phyloP scores from a whole-genome alignment of 352 stramenopile genomes.

The Phytophthora sansomeana region DNA sequence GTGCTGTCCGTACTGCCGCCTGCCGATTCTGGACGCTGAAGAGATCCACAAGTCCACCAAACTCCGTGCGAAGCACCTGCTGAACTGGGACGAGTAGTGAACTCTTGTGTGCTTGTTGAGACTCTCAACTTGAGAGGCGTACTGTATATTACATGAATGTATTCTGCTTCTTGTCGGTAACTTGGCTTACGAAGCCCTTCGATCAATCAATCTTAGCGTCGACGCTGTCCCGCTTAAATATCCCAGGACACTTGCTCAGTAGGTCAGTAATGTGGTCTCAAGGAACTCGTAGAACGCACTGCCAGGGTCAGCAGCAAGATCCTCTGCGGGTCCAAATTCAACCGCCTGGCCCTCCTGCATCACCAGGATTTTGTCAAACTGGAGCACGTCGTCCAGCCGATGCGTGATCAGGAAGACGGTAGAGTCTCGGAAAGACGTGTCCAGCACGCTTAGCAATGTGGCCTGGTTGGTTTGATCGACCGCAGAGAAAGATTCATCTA shows the following conservation, averaged over 20 bases:
- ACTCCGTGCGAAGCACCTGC: slow-evolving; percentile 41
- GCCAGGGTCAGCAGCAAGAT: slow-evolving; percentile 45
- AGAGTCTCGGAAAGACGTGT: slow-evolving; percentile 88
- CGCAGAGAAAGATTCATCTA: slow-evolving; percentile 89
- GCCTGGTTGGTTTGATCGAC: slow-evolving; percentile 67
- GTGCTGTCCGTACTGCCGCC: slow-evolving; percentile 71
- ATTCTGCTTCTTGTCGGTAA: slow-evolving; percentile 5
- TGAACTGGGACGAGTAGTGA: slow-evolving; percentile 39
- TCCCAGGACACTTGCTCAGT: slow-evolving; percentile 12
- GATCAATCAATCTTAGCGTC: not conserved
- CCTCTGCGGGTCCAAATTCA: slow-evolving; percentile 52
- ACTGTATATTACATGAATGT: slow-evolving; percentile 27
- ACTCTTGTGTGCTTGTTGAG: not conserved
- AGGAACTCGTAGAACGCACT: slow-evolving; percentile 62
- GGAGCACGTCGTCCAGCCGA: slow-evolving; percentile 91
- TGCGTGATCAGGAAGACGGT: slow-evolving; percentile 98
- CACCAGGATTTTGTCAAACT: slow-evolving; percentile 47
- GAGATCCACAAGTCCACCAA: slow-evolving; percentile 66
- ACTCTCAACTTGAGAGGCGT: not conserved
- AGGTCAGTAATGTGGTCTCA: slow-evolving; percentile 56
- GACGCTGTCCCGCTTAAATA: not conserved
- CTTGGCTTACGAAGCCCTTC: slow-evolving; percentile 1
- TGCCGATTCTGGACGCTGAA: slow-evolving; percentile 43
- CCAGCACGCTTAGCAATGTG: slow-evolving; percentile 83
- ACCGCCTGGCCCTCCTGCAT: slow-evolving; percentile 43